These are phyloP conservation scores for Penicillium freii DNA, from an alignment of 2,329 filamentous ascomycete species.

Conservation along the genomic window DNA sequence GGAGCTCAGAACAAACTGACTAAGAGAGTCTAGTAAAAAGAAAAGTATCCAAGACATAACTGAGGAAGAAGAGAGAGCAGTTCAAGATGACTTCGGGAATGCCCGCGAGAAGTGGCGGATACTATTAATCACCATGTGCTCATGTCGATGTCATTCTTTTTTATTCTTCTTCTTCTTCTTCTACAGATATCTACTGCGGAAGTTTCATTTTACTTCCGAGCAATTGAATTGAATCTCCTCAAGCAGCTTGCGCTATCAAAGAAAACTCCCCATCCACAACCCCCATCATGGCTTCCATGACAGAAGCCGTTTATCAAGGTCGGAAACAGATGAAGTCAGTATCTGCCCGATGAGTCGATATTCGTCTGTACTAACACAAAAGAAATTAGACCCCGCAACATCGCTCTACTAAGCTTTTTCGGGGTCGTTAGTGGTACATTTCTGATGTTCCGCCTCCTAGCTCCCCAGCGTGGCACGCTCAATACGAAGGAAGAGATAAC, in stretches of 20 bases:
- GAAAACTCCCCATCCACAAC: neutral
- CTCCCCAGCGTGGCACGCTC: slow-evolving; percentile 12
- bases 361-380: neutral
- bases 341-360: neutral
- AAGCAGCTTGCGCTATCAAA: neutral
- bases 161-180: neutral
- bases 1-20: no score
- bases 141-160: slow-evolving; percentile 6
- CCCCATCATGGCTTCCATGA: neutral
- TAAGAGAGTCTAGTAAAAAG: neutral
- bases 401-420: slow-evolving; percentile 22
- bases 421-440: slow-evolving; percentile 21
- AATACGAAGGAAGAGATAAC: slow-evolving; percentile 18
- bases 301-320: neutral
- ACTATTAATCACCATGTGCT: slow-evolving; percentile 1
- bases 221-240: neutral
- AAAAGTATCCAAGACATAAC: neutral
- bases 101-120: neutral
- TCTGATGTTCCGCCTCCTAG: slow-evolving; percentile 22
- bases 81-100: neutral
- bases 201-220: neutral
- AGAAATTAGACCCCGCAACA: slow-evolving; percentile 17
- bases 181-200: neutral
- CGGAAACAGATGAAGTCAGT: slow-evolving; percentile 5
- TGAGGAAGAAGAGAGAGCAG: neutral